These are phyloP conservation scores for Trichoderma sp. DNA, from an alignment of 2,329 filamentous ascomycete genomes.

Conservation along the genomic window DNA sequence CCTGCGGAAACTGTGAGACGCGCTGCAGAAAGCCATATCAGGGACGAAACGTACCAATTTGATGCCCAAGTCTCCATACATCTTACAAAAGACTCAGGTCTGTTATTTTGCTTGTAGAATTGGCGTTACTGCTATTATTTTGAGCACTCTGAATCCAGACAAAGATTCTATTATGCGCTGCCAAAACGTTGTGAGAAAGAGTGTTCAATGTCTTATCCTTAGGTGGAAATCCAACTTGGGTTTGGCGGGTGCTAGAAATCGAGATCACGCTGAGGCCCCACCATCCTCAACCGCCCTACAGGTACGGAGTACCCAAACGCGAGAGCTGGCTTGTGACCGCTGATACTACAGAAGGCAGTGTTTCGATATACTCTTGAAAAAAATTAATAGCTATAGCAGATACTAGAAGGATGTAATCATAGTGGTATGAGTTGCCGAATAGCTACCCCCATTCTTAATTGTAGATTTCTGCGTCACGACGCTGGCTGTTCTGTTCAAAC, in stretches of 20 bases:
- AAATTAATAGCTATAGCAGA: no score
- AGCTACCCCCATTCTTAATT: not conserved
- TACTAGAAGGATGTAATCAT: no score
- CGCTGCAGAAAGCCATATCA: not conserved
- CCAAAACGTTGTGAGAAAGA: not conserved
- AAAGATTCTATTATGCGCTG: not conserved
- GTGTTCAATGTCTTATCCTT: not conserved
- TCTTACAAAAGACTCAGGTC: constrained; percentile 35
- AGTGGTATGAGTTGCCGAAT: no score
- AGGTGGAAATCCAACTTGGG: not conserved
- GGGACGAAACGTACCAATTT: constrained; percentile 63
- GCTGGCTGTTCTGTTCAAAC: not conserved
- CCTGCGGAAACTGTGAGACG: constrained; percentile 48
- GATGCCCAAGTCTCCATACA: constrained; percentile 86
- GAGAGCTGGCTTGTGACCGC: not conserved
- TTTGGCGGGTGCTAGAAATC: not conserved
- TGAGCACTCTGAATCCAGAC: not conserved
- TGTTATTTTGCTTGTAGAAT: not conserved
- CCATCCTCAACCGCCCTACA: not conserved
- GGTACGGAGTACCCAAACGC: not conserved
- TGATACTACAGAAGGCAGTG: not conserved
- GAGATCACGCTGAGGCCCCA: constrained; percentile 9
- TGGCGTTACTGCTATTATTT: not conserved
- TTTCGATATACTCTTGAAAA: not conserved
- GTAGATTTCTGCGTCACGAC: not conserved